phyloP scores from a whole-genome alignment of 176 grass and related monocot species.

The Avena eriantha region DNA sequence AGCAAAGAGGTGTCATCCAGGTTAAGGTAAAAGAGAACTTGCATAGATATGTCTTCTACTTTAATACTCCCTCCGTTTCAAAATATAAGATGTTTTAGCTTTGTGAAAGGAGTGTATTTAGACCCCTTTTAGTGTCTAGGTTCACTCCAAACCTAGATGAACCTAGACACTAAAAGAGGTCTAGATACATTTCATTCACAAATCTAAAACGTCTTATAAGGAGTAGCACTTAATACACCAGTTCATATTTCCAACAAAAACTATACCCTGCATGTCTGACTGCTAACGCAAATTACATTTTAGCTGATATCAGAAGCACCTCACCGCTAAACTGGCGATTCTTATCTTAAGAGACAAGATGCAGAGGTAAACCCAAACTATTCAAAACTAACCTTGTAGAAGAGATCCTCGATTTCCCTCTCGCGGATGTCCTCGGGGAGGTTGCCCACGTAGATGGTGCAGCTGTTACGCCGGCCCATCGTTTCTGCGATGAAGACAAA shows the following conservation, averaged over 20 bases:
- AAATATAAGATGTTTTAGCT: no score
- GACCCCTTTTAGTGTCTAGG: no score
- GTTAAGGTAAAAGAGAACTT: not conserved
- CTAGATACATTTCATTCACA: no score
- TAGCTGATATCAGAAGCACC: not conserved
- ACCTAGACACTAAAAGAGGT: no score
- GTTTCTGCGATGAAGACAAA: constrained; percentile 38
- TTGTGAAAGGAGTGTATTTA: no score
- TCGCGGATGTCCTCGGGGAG: constrained; percentile 84
- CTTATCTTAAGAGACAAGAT: not conserved
- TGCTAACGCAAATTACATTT: not conserved
- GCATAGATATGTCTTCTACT: no score
- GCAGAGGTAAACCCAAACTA: not conserved
- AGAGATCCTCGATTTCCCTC: constrained; percentile 86
- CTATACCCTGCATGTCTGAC: not conserved
- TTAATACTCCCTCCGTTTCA: no score
- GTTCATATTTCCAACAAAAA: not conserved
- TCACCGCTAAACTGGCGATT: not conserved
- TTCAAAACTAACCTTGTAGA: constrained; percentile 67
- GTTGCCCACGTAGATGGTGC: constrained; percentile 89
- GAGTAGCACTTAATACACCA: not conserved
- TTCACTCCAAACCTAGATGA: no score
- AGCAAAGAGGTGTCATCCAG: not conserved
- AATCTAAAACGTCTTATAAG: no score
- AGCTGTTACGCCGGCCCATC: constrained; percentile 71